Evolutionary conservation across 2,329 filamentous ascomycete species (phyloP).

Genomic region (Teratosphaeria gauchensis): DNA sequence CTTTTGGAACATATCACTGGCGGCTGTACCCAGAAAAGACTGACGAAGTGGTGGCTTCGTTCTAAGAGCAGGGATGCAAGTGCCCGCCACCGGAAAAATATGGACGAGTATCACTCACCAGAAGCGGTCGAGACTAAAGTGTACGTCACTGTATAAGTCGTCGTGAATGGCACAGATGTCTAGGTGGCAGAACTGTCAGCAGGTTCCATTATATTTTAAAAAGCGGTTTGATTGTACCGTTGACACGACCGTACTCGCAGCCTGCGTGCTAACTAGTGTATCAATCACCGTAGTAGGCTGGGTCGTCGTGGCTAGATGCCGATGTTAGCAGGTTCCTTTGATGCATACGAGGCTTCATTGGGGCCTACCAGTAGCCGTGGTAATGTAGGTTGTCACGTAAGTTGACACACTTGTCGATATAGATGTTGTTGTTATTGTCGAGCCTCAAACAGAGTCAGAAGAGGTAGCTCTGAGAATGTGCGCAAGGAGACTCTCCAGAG

Average conservation of each 20-base stretch:
- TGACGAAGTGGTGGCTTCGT: too few species aligned
- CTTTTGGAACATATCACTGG: too few species aligned
- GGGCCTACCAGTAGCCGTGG: not conserved
- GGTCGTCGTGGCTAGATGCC: not conserved
- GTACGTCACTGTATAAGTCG: not conserved
- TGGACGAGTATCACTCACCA: not conserved
- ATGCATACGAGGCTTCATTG: not conserved
- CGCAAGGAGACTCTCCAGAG: not conserved
- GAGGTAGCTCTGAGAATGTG: not conserved
- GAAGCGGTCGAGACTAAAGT: not conserved
- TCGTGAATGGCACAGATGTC: not conserved
- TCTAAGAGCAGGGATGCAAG: too few species aligned
- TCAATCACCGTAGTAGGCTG: not conserved
- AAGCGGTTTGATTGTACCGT: not conserved
- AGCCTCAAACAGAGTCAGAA: not conserved
- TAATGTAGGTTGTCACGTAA: not conserved
- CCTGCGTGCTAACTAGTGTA: not conserved
- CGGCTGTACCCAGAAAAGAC: too few species aligned
- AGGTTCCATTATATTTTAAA: not conserved
- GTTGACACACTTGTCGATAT: not conserved
- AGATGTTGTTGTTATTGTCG: not conserved
- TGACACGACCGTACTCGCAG: not conserved
- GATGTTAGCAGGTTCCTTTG: not conserved
- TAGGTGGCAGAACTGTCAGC: not conserved
- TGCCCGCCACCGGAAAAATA: too few species aligned